A percentile compares a stretch with the other conserved stretches of the same genome.
Evolutionary conservation across 2,329 filamentous ascomycete species (phyloP).

Genomic region (Acarospora socialis): DNA sequence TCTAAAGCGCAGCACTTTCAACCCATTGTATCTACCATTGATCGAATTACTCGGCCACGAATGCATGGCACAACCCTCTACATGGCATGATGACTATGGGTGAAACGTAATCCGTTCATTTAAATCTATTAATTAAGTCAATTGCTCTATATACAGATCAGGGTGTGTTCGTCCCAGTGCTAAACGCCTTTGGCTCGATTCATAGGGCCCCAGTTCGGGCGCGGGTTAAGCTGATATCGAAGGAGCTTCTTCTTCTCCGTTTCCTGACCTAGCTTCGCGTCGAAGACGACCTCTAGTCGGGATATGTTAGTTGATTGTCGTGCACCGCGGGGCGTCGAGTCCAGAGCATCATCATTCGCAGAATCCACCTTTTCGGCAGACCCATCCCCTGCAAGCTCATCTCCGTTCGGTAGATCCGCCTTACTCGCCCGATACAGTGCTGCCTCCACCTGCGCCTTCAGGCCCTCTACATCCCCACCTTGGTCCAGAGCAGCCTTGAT

Average conservation of each 20-base stretch:
- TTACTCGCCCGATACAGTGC: constrained; percentile 24
- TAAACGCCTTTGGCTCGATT: constrained; percentile 25
- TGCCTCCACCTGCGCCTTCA: constrained; percentile 30
- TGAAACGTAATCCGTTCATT: too few species aligned
- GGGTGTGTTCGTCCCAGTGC: too few species aligned
- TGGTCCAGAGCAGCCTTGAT: constrained; percentile 22
- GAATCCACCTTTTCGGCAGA: constrained; percentile 15
- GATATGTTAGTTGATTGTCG: background rate
- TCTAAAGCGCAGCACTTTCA: too few species aligned
- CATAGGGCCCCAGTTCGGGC: constrained; percentile 90
- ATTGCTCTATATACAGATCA: too few species aligned
- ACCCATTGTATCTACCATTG: too few species aligned
- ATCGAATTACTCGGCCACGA: too few species aligned
- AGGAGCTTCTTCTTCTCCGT: constrained; percentile 54
- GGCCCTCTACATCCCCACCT: constrained; percentile 23
- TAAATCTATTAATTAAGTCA: too few species aligned
- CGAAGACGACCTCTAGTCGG: constrained; percentile 54
- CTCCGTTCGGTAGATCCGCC: constrained; percentile 10
- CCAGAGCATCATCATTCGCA: constrained; percentile 14
- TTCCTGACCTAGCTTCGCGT: constrained; percentile 63
- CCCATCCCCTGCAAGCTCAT: constrained; percentile 16
- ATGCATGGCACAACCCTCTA: too few species aligned
- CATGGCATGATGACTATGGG: too few species aligned
- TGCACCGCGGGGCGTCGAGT: background rate
- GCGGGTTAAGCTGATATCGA: constrained; percentile 79